Percentiles rank a stretch among this genome's conserved stretches.
Conservation (phyloP, 768 basidiomycete genomes). For the Clavulina sp. region DNA sequence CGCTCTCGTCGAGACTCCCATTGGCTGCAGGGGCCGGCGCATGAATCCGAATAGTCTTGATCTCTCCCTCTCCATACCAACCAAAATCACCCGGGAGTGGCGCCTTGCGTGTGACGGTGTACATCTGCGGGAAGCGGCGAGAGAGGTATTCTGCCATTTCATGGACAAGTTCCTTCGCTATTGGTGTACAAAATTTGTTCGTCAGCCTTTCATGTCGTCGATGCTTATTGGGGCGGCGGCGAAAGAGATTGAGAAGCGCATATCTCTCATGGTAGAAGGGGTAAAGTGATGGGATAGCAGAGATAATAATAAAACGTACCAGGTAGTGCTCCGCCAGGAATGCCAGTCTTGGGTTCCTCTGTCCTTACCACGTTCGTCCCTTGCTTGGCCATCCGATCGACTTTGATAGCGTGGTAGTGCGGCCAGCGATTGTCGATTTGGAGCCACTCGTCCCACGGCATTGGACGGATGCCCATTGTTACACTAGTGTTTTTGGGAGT, state of each 20-base stretch:
- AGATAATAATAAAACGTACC: constrained; percentile 14
- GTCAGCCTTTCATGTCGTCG: background rate
- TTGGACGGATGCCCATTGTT: constrained; percentile 49
- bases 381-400: constrained; percentile 32
- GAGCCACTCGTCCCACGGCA: constrained; percentile 59
- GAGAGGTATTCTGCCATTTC: constrained; percentile 52
- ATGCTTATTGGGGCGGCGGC: too few species aligned
- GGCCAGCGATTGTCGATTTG: constrained; percentile 46
- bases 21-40: too few species aligned
- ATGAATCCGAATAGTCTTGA: constrained; percentile 34
- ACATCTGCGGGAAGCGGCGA: constrained; percentile 41
- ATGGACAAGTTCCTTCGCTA: constrained; percentile 49
- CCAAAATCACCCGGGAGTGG: constrained; percentile 17
- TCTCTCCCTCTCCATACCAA: constrained; percentile 28
- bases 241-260: too few species aligned
- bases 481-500: constrained; percentile 23
- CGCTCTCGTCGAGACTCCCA: too few species aligned
- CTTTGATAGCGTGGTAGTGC: constrained; percentile 32
- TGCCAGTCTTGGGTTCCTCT: constrained; percentile 27
- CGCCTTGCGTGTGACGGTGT: constrained; percentile 27
- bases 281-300: background rate
- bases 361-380: constrained; percentile 32
- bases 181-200: background rate
- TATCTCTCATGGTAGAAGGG: too few species aligned
- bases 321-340: constrained; percentile 18